Base-by-base conservation (phyloP, 2,329 filamentous ascomycete species). In the Venturia asperata region DNA sequence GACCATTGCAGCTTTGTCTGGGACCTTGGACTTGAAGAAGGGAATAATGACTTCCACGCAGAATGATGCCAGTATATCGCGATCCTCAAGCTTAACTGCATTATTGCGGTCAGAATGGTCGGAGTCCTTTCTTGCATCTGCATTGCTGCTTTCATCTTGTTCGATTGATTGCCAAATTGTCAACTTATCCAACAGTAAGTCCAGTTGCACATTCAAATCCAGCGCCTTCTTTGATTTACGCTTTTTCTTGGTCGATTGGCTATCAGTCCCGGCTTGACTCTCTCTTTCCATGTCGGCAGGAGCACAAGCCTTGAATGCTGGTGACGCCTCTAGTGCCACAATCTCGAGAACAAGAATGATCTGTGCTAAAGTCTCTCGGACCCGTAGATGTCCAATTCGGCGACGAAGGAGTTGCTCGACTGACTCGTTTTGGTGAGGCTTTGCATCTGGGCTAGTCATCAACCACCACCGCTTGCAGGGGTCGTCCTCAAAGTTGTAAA, bases 121-220 rank as follows among this genome's bases (percentile, higher is more conserved):
- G 37, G n/a, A 55, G 17, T 47, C 65, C 17, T 61, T 45, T 52
- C 68, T 61, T 41, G 65, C 66, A 45, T 73, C 70, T 66, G 70
- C 64, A 65, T 71, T 67, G 13, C 68, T 68, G 64, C 70, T 74
- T 64, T 85, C 83, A 68, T 88, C 84, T 27, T 85, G 77, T 43
- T 86, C 85, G 9, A 90, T 87, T 3, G 89, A 91, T 72, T 92
- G 88, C 90, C 90, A 93, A 67, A 94, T 94, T 70, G 88, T 91
- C 30, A 94, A 78, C 60, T 88, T 86, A 74, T 94, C 90, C 9
- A 90, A 84, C 63, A 92, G 83, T 0, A 91, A 79, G 71, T 93
- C 90, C 5, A 92, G 78, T 24, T 90, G 79, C 9, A 86, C 77
- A 0, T 82, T 81, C 7, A 90, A 77, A 69, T 91, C 86, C 68